Evolutionary conservation across 2,329 filamentous ascomycete genomes (phyloP).

Genomic region (Lasiodiplodia hormozganensis): DNA sequence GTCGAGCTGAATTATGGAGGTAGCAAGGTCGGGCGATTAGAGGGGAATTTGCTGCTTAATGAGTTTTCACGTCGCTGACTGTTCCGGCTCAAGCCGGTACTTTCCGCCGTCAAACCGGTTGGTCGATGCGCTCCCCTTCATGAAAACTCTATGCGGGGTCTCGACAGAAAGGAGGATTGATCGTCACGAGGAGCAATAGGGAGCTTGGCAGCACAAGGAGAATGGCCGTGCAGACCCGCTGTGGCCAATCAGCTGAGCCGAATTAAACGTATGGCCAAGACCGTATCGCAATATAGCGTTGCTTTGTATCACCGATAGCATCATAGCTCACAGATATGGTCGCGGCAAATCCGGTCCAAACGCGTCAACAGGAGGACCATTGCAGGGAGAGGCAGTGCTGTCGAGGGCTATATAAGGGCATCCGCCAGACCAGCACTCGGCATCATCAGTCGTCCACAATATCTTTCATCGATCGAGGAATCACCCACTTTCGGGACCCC

Average conservation of each 20-base stretch:
- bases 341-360: not conserved
- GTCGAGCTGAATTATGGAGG: no score
- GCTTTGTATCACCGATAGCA: not conserved
- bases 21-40: no score
- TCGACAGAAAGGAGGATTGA: not conserved
- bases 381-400: not conserved
- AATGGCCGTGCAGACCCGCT: not conserved
- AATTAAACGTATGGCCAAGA: not conserved
- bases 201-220: not conserved
- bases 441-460: no score
- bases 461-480: no score
- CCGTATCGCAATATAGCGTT: not conserved
- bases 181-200: not conserved
- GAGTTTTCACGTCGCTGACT: not conserved
- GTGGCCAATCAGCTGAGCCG: not conserved
- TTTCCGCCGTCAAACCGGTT: not conserved
- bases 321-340: not conserved
- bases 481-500: no score
- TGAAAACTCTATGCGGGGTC: not conserved
- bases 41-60: conserved; percentile 3
- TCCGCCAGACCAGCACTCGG: not conserved
- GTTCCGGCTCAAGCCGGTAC: not conserved
- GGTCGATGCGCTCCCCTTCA: not conserved
- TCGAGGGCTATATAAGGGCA: not conserved
- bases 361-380: not conserved